Base-by-base conservation (phyloP, 371 early-diverging fungal genomes). In the Basidiobolus heterosporus region DNA sequence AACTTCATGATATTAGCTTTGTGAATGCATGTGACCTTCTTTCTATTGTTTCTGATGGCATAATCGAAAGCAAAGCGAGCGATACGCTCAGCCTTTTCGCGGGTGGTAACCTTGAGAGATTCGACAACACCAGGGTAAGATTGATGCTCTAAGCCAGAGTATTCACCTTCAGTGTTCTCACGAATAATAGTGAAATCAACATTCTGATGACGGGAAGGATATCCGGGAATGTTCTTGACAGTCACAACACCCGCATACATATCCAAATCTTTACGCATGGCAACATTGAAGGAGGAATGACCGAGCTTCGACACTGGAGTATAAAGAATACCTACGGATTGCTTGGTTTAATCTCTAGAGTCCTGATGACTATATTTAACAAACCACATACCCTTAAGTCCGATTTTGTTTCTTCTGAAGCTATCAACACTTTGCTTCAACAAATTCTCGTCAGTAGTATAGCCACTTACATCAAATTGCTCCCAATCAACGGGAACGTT, bases 1-100 rank as follows among this genome's bases (percentile, higher is more conserved):
- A 91, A 75, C 72, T 96, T 96, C 97, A 96, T 96, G 67, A 96
- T 96, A 74, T 96, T 96, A 65, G 97, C 97, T 75, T 96, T 96
- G 80, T 96, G 97, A 51, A 96, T 85, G 57, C 80, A 80, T 20
- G 95, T 94, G 48, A 96, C 92, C 75, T 85, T 89, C 82, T 96
- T 94, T 56, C 95, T 80, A 61, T 75, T 75, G 72, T 92, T 89
- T 67, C 84, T 84, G 56, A 93, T 65, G 40, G 97, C 97, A 67
- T 87, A 95, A 65, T 96, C 97, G 55, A 96, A 96, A 37, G 97
- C 97, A 51, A 88, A 94, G 54, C 87, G 80, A 49, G 93, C 94
- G 67, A 96, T 94, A 54, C 97, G 87, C 66, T 92, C 93, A 23
- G 92, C 85, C 75, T 94, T 94, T 56, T 72, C 72, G 53, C 83